Conservation (phyloP, 2,329 filamentous ascomycete species). For the Colletotrichum gloeosporioides region DNA sequence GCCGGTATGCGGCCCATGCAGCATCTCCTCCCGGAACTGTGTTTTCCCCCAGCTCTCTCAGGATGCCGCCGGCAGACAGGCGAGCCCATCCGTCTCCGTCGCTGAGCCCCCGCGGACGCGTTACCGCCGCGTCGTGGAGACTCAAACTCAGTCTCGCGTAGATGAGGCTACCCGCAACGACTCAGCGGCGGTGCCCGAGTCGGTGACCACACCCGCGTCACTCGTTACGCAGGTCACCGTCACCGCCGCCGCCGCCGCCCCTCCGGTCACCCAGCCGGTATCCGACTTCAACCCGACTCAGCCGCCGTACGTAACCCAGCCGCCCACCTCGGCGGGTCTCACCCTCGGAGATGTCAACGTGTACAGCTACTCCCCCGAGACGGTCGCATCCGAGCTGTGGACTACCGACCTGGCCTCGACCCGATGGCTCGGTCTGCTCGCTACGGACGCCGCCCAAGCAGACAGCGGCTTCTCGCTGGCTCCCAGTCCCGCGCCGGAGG, state of each 20-base stretch:
- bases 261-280: not conserved
- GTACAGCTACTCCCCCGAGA: constrained; percentile 29
- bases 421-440: constrained; percentile 35
- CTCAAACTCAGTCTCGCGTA: not conserved
- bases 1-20: constrained; percentile 29
- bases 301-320: not conserved
- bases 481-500: constrained; percentile 23
- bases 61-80: not conserved
- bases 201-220: not conserved
- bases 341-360: constrained; percentile 9
- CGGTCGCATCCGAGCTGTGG: constrained; percentile 30
- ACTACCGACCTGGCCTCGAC: constrained; percentile 34
- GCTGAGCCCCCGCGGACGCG: not conserved
- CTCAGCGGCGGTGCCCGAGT: not conserved
- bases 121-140: not conserved
- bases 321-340: constrained; percentile 2
- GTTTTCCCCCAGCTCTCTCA: constrained; percentile 18
- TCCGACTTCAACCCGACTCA: not conserved
- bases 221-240: not conserved
- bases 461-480: constrained; percentile 33
- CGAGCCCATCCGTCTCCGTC: not conserved
- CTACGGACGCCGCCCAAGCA: constrained; percentile 35
- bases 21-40: constrained; percentile 26
- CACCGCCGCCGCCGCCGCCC: not conserved
- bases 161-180: not conserved